Percentiles rank a stretch among this genome's conserved stretches.
Evolutionary conservation across 371 early-diverging fungal species (phyloP).

Genomic region (Amoeboaphelidium protococcarum): DNA sequence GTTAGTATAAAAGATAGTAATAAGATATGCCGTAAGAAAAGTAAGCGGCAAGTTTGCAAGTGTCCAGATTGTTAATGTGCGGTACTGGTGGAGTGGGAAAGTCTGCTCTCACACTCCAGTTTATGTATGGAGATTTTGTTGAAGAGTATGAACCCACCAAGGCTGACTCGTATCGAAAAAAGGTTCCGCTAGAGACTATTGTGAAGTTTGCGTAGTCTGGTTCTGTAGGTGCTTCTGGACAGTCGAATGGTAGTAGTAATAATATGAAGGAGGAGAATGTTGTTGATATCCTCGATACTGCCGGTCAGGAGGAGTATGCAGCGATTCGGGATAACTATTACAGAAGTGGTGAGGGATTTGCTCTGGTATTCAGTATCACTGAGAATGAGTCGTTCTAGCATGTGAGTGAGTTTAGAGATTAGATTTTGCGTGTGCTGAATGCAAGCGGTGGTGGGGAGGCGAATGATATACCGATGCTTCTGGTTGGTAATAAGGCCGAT

Average conservation of each 20-base stretch:
- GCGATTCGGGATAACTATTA: constrained; percentile 56
- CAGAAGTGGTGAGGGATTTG: constrained; percentile 65
- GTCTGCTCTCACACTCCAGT: constrained; percentile 67
- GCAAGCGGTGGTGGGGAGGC: constrained; percentile 52
- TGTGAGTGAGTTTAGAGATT: constrained; percentile 39
- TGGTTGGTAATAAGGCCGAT: constrained; percentile 70
- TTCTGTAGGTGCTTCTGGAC: constrained; percentile 1
- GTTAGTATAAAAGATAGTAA: too few relatives aligned
- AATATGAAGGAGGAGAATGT: constrained; percentile 56
- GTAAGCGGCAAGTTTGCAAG: too few relatives aligned
- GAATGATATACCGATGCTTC: constrained; percentile 41
- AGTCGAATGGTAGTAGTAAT: constrained; percentile 28
- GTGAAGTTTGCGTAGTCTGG: neutral
- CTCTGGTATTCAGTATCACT: constrained; percentile 57
- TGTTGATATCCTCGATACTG: constrained; percentile 77
- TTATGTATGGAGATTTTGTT: constrained; percentile 78
- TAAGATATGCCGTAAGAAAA: too few relatives aligned
- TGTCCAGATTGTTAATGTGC: constrained; percentile 56
- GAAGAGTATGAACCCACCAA: constrained; percentile 90
- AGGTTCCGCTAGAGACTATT: constrained; percentile 12
- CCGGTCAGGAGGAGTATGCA: constrained; percentile 55
- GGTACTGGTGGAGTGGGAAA: constrained; percentile 83
- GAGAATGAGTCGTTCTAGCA: constrained; percentile 53
- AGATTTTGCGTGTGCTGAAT: constrained; percentile 59
- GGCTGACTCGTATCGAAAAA: constrained; percentile 57